These are phyloP conservation scores for Coemansia sp. DNA, from an alignment of 192 early-diverging fungal genomes.

Conservation along the genomic window DNA sequence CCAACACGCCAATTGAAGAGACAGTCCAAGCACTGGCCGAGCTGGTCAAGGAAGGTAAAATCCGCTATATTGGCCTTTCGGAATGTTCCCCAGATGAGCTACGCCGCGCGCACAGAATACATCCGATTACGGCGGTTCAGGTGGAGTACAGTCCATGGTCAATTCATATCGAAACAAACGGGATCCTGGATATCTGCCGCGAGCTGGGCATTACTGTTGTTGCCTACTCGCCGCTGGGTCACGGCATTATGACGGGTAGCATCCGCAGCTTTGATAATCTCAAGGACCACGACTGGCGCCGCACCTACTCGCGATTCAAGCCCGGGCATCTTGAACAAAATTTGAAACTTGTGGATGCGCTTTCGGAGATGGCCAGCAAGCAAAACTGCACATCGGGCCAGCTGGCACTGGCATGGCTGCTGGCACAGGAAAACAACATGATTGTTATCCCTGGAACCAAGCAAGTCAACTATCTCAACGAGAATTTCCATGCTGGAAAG, in stretches of 20 bases:
- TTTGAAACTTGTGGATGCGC: slow-evolving; percentile 53
- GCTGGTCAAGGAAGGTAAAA: slow-evolving; percentile 65
- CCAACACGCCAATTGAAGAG: slow-evolving; percentile 57
- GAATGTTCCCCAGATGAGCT: slow-evolving; percentile 59
- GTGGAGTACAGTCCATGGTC: slow-evolving; percentile 56
- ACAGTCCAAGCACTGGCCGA: slow-evolving; percentile 61
- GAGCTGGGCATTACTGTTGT: slow-evolving; percentile 69
- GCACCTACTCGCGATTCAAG: slow-evolving; percentile 55
- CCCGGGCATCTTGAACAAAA: slow-evolving; percentile 60
- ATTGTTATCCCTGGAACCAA: slow-evolving; percentile 62
- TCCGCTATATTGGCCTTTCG: slow-evolving; percentile 58
- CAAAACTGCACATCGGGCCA: slow-evolving; percentile 54
- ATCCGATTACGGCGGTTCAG: slow-evolving; percentile 62
- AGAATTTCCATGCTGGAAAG: slow-evolving; percentile 29
- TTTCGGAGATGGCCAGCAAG: slow-evolving; percentile 53
- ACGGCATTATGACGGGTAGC: slow-evolving; percentile 65
- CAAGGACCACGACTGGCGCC: slow-evolving; percentile 52
- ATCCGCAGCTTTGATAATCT: slow-evolving; percentile 57
- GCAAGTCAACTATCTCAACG: slow-evolving; percentile 43
- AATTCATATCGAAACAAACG: slow-evolving; percentile 62
- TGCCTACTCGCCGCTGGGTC: slow-evolving; percentile 69
- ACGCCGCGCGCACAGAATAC: slow-evolving; percentile 60
- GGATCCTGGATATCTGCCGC: slow-evolving; percentile 63
- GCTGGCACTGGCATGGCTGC: slow-evolving; percentile 63
- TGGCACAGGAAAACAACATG: slow-evolving; percentile 49